These are phyloP conservation scores for Penicillium sclerotiorum DNA, from an alignment of 2,329 filamentous ascomycete species.

Conservation along the genomic window DNA sequence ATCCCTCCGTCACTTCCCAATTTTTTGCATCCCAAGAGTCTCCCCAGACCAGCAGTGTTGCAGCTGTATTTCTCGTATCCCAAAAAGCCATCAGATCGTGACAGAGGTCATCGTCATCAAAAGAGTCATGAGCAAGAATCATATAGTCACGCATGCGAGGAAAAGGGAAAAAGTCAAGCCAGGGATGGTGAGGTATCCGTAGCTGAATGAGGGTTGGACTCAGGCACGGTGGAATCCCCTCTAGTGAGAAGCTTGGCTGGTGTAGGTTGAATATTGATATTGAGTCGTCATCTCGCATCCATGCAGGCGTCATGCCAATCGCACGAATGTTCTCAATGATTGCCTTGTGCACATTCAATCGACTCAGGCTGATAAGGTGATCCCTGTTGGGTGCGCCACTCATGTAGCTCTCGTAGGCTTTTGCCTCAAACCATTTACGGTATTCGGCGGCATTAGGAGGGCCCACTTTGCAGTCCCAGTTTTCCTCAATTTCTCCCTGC, in stretches of 20 bases:
- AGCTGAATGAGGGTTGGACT: background rate
- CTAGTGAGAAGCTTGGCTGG: constrained; percentile 5
- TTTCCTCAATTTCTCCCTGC: background rate
- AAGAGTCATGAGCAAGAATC: constrained; percentile 28
- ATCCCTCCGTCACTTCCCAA: constrained; percentile 44
- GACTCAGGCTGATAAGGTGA: constrained; percentile 29
- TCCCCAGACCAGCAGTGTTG: constrained; percentile 41
- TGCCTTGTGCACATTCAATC: constrained; percentile 32
- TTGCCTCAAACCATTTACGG: constrained; percentile 8
- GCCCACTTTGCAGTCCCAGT: constrained; percentile 3
- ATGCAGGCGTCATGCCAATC: constrained; percentile 23
- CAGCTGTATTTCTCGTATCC: constrained; percentile 20
- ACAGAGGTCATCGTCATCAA: constrained; percentile 46
- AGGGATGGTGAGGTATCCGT: constrained; percentile 33
- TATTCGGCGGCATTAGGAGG: background rate
- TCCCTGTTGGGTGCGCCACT: constrained; percentile 20
- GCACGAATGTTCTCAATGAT: constrained; percentile 26
- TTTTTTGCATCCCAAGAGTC: constrained; percentile 34
- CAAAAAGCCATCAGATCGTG: constrained; percentile 35
- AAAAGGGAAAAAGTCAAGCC: constrained; percentile 48
- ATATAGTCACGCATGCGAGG: constrained; percentile 44
- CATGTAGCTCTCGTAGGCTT: constrained; percentile 8
- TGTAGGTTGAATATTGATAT: constrained; percentile 22
- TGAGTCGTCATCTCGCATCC: constrained; percentile 17
- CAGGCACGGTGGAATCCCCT: constrained; percentile 17